Evolutionary conservation across 176 grass and related monocot genomes (phyloP).

Genomic region (Triticum monococcum): DNA sequence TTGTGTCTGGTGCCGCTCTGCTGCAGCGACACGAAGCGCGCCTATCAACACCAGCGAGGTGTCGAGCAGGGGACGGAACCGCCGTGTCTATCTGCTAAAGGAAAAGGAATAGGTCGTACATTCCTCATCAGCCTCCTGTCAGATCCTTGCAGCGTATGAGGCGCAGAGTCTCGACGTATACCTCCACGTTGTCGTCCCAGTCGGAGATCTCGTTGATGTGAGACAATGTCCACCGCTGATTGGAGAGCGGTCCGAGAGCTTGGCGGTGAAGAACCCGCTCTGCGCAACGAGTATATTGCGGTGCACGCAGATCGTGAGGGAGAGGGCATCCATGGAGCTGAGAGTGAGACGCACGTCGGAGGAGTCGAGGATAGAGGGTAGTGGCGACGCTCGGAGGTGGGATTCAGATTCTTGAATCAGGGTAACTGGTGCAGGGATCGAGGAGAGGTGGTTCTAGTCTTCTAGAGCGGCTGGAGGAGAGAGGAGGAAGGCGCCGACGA

Average conservation of each 20-base stretch:
- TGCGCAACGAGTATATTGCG: constrained; percentile 72
- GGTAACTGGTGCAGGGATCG: too few species aligned
- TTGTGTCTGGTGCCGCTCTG: too few species aligned
- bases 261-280: constrained; percentile 91
- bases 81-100: too few species aligned
- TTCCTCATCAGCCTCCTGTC: constrained; percentile 84
- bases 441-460: too few species aligned
- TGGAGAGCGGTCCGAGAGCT: constrained; percentile 90
- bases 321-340: constrained; percentile 72
- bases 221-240: constrained; percentile 78
- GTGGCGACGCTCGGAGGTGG: too few species aligned
- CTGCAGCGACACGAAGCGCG: too few species aligned
- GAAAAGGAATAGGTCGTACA: constrained; percentile 22
- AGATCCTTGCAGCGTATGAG: constrained; percentile 98
- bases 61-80: too few species aligned
- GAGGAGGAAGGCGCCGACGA: too few species aligned
- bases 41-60: too few species aligned
- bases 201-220: constrained; percentile 95
- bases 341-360: constrained; percentile 83
- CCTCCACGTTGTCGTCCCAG: constrained; percentile 91
- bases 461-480: too few species aligned
- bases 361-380: constrained; percentile 29
- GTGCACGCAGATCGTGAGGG: too few species aligned
- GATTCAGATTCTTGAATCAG: too few species aligned
- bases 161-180: constrained; percentile 82